phyloP scores from a whole-genome alignment of 495 filamentous ascomycete species.

The Penicillium paradoxum region DNA sequence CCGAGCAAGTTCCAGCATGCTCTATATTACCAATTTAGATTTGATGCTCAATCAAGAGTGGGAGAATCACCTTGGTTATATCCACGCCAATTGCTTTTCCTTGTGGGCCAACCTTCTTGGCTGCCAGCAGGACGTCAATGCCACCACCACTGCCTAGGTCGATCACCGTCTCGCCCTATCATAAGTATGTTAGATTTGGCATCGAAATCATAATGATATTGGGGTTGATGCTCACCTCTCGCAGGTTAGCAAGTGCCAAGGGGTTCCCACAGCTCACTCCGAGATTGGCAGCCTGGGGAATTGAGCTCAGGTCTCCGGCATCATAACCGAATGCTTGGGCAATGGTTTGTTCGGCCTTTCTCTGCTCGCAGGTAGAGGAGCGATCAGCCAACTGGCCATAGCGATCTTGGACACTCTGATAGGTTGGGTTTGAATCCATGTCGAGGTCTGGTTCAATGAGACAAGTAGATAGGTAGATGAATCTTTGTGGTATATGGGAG shows the following conservation, averaged over 20 bases:
- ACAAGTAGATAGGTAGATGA: background rate
- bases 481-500: background rate
- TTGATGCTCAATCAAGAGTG: too few relatives aligned
- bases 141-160: conserved; percentile 61
- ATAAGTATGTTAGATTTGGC: background rate
- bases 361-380: background rate
- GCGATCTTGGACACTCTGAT: conserved; percentile 12
- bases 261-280: conserved; percentile 68
- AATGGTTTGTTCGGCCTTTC: conserved; percentile 34
- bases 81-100: conserved; percentile 61
- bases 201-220: background rate
- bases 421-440: conserved; percentile 3
- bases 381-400: conserved; percentile 13
- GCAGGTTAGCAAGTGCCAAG: conserved; percentile 48
- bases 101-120: conserved; percentile 47
- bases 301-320: conserved; percentile 45
- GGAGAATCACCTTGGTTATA: conserved; percentile 52
- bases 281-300: conserved; percentile 56
- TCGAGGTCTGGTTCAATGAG: too few relatives aligned
- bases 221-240: conserved; percentile 32
- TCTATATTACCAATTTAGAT: conserved; percentile 24
- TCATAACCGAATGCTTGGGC: conserved; percentile 60
- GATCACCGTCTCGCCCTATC: conserved; percentile 57
- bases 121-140: conserved; percentile 60
- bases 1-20: conserved; percentile 52